Conservation (phyloP, 495 filamentous ascomycete species). For the Neurospora tetrasperma region DNA sequence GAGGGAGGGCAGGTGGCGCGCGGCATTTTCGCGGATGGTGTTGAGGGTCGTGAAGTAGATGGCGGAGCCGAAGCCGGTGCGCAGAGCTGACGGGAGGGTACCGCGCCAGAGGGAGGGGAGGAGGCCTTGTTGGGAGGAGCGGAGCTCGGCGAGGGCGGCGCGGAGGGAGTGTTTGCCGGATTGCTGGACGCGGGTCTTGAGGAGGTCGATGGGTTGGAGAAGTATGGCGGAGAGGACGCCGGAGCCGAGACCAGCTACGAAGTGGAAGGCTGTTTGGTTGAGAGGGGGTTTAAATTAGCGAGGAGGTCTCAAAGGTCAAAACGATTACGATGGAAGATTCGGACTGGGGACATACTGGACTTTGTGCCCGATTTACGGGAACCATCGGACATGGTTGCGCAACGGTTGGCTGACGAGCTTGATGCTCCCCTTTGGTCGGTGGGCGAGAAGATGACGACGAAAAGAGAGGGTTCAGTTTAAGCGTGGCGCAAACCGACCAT, state of each 20-base stretch:
- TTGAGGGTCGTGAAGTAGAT: slow-evolving; percentile 92
- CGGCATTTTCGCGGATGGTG: slow-evolving; percentile 60
- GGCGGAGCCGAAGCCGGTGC: slow-evolving; percentile 85
- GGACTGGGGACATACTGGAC: slow-evolving; percentile 16
- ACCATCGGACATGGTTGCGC: slow-evolving; percentile 28
- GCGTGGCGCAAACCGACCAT: not conserved
- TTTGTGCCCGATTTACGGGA: slow-evolving; percentile 21
- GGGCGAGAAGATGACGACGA: not conserved
- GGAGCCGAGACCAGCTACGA: slow-evolving; percentile 77
- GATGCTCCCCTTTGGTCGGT: not conserved
- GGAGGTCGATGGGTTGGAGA: slow-evolving; percentile 89
- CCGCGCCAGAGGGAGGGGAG: slow-evolving; percentile 85
- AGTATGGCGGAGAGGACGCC: slow-evolving; percentile 80
- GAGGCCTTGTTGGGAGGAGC: slow-evolving; percentile 36
- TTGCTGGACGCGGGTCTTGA: slow-evolving; percentile 94
- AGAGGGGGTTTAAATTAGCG: not conserved
- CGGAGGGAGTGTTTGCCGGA: slow-evolving; percentile 51
- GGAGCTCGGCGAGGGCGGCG: slow-evolving; percentile 61
- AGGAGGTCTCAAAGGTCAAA: not conserved
- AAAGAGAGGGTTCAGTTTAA: not conserved
- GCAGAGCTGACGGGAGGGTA: slow-evolving; percentile 79
- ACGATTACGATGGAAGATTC: not conserved
- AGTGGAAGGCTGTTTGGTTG: slow-evolving; percentile 55
- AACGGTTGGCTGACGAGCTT: not conserved
- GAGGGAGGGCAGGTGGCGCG: slow-evolving; percentile 34